Conservation (phyloP, 1,139 yeast genomes). For the Yamadazyma membranifaciens region DNA sequence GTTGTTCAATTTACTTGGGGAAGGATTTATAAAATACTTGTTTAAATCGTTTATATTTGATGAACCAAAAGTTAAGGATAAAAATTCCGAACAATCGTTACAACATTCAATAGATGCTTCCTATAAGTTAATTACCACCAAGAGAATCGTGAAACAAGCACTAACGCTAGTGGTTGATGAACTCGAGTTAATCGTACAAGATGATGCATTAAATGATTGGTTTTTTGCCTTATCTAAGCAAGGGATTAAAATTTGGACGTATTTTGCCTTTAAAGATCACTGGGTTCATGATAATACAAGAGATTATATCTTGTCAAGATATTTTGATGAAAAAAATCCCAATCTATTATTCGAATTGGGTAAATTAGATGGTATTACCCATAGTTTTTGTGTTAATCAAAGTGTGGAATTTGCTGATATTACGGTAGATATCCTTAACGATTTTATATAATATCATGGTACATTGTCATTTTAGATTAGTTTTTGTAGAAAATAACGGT, state of each 20-base stretch:
- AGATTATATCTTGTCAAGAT: constrained; percentile 35
- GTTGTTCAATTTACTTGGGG: constrained; percentile 24
- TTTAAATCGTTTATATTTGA: constrained; percentile 23
- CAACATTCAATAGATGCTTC: constrained; percentile 45
- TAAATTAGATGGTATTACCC: constrained; percentile 38
- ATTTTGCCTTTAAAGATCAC: constrained; percentile 56
- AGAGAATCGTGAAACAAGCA: constrained; percentile 48
- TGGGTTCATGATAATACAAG: constrained; percentile 59
- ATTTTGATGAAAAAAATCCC: constrained; percentile 26
- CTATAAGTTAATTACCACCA: constrained; percentile 36
- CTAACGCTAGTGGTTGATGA: constrained; percentile 59
- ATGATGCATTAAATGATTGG: constrained; percentile 44
- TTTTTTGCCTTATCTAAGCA: constrained; percentile 39
- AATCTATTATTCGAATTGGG: constrained; percentile 30
- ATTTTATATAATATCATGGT: not conserved
- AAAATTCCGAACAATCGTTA: constrained; percentile 24
- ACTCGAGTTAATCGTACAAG: constrained; percentile 44
- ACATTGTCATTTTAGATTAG: no score
- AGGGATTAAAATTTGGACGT: constrained; percentile 44
- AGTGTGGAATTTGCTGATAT: constrained; percentile 50
- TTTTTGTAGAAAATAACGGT: no score
- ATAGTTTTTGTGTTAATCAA: constrained; percentile 58
- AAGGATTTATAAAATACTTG: constrained; percentile 17
- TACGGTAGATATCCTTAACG: constrained; percentile 21
- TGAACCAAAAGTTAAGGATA: constrained; percentile 19